phyloP scores from a whole-genome alignment of 2,329 filamentous ascomycete genomes.

The Microsporum ferrugineum region DNA sequence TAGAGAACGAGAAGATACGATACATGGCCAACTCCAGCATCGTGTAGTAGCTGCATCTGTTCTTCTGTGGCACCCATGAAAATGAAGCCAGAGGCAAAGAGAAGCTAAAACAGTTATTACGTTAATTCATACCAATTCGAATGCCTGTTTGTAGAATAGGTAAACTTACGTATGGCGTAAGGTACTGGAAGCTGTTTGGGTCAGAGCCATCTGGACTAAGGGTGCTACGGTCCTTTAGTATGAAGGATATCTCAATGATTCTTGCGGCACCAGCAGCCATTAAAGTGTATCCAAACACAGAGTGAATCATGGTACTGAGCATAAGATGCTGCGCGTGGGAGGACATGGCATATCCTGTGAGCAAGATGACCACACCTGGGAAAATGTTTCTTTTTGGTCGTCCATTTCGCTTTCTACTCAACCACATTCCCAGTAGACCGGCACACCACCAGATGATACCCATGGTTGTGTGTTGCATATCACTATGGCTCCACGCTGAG shows the following conservation, averaged over 20 bases:
- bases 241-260: conserved; percentile 83
- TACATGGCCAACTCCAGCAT: conserved; percentile 71
- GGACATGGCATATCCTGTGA: conserved; percentile 95
- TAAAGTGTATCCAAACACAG: conserved; percentile 84
- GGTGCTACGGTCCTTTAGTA: conserved; percentile 60
- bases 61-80: conserved; percentile 98
- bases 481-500: conserved; percentile 74
- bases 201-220: conserved; percentile 57
- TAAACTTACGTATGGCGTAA: conserved; percentile 56
- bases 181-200: conserved; percentile 60
- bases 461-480: conserved; percentile 98
- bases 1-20: conserved; percentile 87
- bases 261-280: conserved; percentile 79
- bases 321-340: conserved; percentile 74
- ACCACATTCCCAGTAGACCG: conserved; percentile 81
- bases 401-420: conserved; percentile 73
- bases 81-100: conserved; percentile 85
- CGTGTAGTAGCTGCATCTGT: conserved; percentile 70
- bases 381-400: conserved; percentile 85
- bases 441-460: conserved; percentile 98
- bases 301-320: conserved; percentile 78
- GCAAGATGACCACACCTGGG: conserved; percentile 75
- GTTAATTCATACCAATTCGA: not conserved
- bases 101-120: conserved; percentile 45
- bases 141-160: conserved; percentile 8